These are phyloP conservation scores for Boletus fagicola DNA, from an alignment of 768 basidiomycete species.

Conservation along the genomic window DNA sequence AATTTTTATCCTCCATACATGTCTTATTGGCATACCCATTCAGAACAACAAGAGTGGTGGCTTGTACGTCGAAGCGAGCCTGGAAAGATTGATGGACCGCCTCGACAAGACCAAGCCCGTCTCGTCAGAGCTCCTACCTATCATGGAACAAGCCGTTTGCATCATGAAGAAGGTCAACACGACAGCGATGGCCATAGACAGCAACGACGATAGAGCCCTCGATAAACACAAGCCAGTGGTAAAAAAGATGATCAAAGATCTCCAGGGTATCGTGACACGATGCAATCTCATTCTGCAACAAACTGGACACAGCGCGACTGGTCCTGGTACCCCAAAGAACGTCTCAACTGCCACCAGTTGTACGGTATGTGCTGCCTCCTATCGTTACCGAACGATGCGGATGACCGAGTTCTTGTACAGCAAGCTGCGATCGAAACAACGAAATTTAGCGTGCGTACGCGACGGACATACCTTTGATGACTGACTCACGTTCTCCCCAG, in stretches of 20 bases:
- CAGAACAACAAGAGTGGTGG: constrained; percentile 16
- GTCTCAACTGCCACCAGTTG: constrained; percentile 3
- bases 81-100: constrained; percentile 12
- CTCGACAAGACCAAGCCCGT: constrained; percentile 16
- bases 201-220: constrained; percentile 2
- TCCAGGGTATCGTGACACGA: constrained; percentile 17
- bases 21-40: background rate
- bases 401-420: background rate
- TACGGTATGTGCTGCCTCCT: background rate
- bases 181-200: constrained; percentile 4
- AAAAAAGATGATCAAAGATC: constrained; percentile 14
- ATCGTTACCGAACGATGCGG: background rate
- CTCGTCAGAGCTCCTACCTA: constrained; percentile 14
- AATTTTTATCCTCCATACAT: background rate
- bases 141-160: background rate
- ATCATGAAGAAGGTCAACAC: constrained; percentile 4
- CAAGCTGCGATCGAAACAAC: constrained; percentile 13
- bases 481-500: background rate
- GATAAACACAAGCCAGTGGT: constrained; percentile 6
- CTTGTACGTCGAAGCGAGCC: constrained; percentile 15
- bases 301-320: constrained; percentile 12
- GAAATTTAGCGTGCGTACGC: constrained; percentile 10
- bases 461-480: background rate
- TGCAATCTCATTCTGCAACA: constrained; percentile 22
- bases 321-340: constrained; percentile 16